Evolutionary conservation across 345 rosid genomes (phyloP), one percentile per base, ranked within the genome.

Genomic region (Conringia planisiliqua): DNA sequence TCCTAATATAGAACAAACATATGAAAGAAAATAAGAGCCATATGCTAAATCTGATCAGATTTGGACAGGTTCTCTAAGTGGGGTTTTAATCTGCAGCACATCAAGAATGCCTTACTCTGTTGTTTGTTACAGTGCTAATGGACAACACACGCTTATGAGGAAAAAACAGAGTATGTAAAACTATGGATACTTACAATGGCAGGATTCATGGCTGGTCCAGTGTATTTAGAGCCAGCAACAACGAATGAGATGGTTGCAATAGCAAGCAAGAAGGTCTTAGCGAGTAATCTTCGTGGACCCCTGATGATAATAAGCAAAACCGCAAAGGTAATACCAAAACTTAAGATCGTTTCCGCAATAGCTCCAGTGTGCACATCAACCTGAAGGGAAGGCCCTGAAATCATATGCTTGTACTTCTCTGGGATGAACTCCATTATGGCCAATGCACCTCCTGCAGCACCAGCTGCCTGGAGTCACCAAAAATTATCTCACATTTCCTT

Each of bases 151-250:
- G 8, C 17, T 3, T 16, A 2, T 4, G 14, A 32, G 40, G 9
- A 48, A 6, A 36, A 18, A 42, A 22, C 20, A 42, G 48, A 62
- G 67, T 9, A 35, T 46, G 54, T 68, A 17, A 39, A 39, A 29
- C 14, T 22, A 63, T 27, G 38, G 14, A 63, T 62, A 85, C 99
- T 88, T 82, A 96, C 99, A 84, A 86, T 87, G 74, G 96, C 99
- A 24, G 99, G 99, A 78, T 96, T 96, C 98, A 96, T 89, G 78
- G 98, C 88, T 61, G 98, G 98, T 30, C 99, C 99, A 0, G 99
- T 92, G 79, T 89, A 96, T 35, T 79, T 67, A 62, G 86, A 54
- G 1, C 99, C 98, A 0, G 90, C 42, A 44, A 88, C 74, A 67
- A 96, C 83, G 71, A 96, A 74, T 0, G 77, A 63, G n/a, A 92